Conservation (phyloP, 2,329 filamentous ascomycete species). For the Aschersonia sp. region DNA sequence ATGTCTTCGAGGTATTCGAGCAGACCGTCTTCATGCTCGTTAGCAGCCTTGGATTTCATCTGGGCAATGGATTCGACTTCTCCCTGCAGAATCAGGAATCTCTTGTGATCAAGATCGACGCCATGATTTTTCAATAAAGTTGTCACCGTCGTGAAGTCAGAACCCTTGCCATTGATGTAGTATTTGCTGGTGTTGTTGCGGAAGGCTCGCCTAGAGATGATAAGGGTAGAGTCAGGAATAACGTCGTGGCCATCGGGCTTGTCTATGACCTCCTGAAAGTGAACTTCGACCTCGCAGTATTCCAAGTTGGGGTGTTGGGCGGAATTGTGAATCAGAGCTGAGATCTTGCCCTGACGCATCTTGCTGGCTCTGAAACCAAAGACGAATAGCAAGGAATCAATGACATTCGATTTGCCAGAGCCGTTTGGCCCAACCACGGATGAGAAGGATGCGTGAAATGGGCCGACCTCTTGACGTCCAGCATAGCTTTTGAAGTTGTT, state of each 20-base stretch:
- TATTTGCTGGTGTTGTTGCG: conserved; percentile 98
- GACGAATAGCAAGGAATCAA: conserved; percentile 95
- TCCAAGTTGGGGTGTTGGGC: conserved; percentile 74
- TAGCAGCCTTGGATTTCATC: conserved; percentile 94
- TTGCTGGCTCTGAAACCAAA: conserved; percentile 98
- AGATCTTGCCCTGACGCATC: conserved; percentile 98
- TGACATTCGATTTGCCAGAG: conserved; percentile 97
- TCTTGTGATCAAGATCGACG: conserved; percentile 94
- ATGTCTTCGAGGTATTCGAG: conserved; percentile 97
- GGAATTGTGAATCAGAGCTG: conserved; percentile 94
- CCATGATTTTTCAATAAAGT: conserved; percentile 75
- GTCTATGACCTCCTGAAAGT: conserved; percentile 93
- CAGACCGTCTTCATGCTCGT: conserved; percentile 91
- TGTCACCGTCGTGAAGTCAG: conserved; percentile 85
- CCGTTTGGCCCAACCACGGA: conserved; percentile 97
- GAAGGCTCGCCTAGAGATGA: conserved; percentile 88
- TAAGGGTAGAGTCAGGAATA: conserved; percentile 68
- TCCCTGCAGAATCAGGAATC: conserved; percentile 91
- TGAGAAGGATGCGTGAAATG: conserved; percentile 93
- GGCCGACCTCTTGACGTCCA: conserved; percentile 84
- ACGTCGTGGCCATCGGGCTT: conserved; percentile 60
- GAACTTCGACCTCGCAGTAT: conserved; percentile 88
- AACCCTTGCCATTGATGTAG: conserved; percentile 82
- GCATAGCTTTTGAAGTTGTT: conserved; percentile 99
- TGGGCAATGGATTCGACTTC: conserved; percentile 98